These are phyloP conservation scores for Umbelopsis vinacea DNA, from an alignment of 192 early-diverging fungal species.

Conservation along the genomic window DNA sequence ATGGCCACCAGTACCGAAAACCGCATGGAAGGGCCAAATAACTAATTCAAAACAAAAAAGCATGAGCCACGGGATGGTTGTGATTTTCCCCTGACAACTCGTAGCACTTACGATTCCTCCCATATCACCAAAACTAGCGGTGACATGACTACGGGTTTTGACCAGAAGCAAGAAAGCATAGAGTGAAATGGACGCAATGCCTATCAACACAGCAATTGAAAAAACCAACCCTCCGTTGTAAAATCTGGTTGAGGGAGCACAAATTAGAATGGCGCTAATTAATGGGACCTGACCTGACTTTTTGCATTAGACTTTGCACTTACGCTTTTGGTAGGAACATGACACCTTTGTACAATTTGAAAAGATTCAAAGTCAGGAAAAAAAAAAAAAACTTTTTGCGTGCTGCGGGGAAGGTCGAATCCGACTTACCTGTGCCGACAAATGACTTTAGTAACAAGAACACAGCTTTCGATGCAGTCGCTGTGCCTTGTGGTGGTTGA, in stretches of 20 bases:
- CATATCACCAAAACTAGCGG: constrained; percentile 76
- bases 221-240: constrained; percentile 78
- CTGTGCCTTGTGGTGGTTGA: constrained; percentile 53
- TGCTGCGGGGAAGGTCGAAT: too few species aligned
- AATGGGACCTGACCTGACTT: constrained; percentile 14
- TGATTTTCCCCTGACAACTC: neutral
- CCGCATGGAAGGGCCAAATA: constrained; percentile 72
- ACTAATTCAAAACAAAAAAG: constrained; percentile 2
- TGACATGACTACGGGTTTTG: constrained; percentile 65
- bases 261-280: constrained; percentile 9
- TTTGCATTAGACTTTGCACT: constrained; percentile 16
- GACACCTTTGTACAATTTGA: constrained; percentile 43
- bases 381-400: too few species aligned
- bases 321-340: constrained; percentile 71
- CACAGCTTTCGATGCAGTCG: constrained; percentile 72
- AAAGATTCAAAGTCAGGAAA: neutral
- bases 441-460: constrained; percentile 82
- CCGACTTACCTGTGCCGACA: constrained; percentile 68
- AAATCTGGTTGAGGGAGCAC: constrained; percentile 52
- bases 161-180: constrained; percentile 74
- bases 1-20: constrained; percentile 71
- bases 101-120: constrained; percentile 29
- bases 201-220: constrained; percentile 65
- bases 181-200: constrained; percentile 69
- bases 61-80: neutral